Evolutionary conservation across 257 asterid genomes (phyloP).

Genomic region (Fraxinus quadrangulata): DNA sequence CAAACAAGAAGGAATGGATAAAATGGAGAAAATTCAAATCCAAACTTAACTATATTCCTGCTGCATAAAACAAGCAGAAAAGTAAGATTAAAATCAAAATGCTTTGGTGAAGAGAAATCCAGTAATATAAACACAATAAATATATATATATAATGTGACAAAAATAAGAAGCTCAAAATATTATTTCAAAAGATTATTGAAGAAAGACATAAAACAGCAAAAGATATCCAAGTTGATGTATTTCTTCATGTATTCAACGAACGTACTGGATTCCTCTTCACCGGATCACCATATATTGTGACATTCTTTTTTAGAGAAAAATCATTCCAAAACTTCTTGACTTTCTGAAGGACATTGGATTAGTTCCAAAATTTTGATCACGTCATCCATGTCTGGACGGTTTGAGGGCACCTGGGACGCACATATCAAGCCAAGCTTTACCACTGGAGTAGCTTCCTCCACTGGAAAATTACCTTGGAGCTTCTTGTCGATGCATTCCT

Average conservation of each 20-base stretch:
- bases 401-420: conserved; percentile 89
- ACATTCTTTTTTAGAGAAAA: conserved; percentile 15
- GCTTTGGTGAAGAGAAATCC: conserved; percentile 46
- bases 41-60: neutral
- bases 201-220: neutral
- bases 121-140: conserved; percentile 35
- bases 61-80: neutral
- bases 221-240: conserved; percentile 18
- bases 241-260: conserved; percentile 23
- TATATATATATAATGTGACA: conserved; percentile 17
- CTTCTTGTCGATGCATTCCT: conserved; percentile 63
- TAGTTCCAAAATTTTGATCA: conserved; percentile 68
- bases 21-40: neutral
- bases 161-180: conserved; percentile 12
- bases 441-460: conserved; percentile 76
- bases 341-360: conserved; percentile 53
- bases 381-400: conserved; percentile 87
- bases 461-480: conserved; percentile 49
- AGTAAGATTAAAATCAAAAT: neutral
- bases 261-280: conserved; percentile 48
- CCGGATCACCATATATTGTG: conserved; percentile 33
- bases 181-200: conserved; percentile 17
- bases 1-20: neutral
- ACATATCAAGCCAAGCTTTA: conserved; percentile 75
- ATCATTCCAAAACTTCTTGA: conserved; percentile 51